Evolutionary conservation across 129 eudicot species (phyloP).

Genomic region (Flaveria ramosissima): DNA sequence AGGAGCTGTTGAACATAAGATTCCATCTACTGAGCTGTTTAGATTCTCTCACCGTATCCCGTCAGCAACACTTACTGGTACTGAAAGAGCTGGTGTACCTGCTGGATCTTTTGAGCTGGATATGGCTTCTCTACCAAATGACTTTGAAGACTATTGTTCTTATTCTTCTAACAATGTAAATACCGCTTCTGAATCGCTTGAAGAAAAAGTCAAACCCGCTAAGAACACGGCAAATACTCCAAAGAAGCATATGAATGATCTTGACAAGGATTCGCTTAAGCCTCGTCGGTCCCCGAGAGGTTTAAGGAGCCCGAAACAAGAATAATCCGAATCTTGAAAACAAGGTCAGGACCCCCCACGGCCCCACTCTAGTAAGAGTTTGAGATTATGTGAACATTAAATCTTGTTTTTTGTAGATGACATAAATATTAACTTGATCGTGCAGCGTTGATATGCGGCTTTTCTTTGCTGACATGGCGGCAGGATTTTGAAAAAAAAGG

Average conservation of each 20-base stretch:
- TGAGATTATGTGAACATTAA: too few species aligned
- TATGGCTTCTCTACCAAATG: slow-evolving; percentile 65
- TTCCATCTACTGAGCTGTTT: slow-evolving; percentile 45
- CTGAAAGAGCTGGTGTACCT: slow-evolving; percentile 76
- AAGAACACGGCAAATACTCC: slow-evolving; percentile 30
- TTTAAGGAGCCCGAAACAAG: slow-evolving; percentile 8
- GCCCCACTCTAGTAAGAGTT: too few species aligned
- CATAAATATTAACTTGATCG: too few species aligned
- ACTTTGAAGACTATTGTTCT: slow-evolving; percentile 34
- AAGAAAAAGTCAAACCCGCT: slow-evolving; percentile 20
- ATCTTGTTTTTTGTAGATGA: too few species aligned
- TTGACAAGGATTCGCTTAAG: slow-evolving; percentile 21
- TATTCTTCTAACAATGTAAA: slow-evolving; percentile 35
- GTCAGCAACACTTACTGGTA: slow-evolving; percentile 57
- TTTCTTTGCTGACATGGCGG: neutral
- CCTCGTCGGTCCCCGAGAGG: slow-evolving; percentile 52
- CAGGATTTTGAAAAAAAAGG: neutral
- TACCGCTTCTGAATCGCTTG: slow-evolving; percentile 6
- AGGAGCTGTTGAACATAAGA: slow-evolving; percentile 18
- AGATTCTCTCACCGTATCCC: slow-evolving; percentile 81
- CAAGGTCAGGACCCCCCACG: slow-evolving; percentile 7
- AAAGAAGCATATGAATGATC: slow-evolving; percentile 29
- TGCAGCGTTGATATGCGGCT: too few species aligned
- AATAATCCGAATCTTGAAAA: neutral
- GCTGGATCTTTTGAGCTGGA: slow-evolving; percentile 83